Evolutionary conservation across 73 alveolate species (phyloP).

Genomic region (Stentor roeselii): DNA sequence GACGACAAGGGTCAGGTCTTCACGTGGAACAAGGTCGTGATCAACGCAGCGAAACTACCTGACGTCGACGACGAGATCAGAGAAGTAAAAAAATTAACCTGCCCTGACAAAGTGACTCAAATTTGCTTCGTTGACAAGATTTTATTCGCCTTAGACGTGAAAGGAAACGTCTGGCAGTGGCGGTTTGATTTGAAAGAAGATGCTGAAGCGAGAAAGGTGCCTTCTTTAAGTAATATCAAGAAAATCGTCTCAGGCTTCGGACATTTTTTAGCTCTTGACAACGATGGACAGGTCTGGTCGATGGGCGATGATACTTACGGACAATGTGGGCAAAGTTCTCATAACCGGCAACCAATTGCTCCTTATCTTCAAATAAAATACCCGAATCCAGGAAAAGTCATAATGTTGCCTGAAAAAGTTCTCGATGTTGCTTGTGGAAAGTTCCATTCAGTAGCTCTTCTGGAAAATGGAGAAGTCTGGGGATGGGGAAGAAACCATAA

Average conservation of each 20-base stretch:
- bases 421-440: constrained; percentile 63
- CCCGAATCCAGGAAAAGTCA: constrained; percentile 62
- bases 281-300: constrained; percentile 65
- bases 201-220: constrained; percentile 46
- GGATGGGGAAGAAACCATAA: constrained; percentile 85
- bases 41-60: constrained; percentile 27
- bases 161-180: constrained; percentile 68
- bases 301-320: constrained; percentile 93
- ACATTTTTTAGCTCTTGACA: constrained; percentile 69
- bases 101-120: constrained; percentile 37
- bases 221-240: constrained; percentile 38
- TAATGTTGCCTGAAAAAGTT: constrained; percentile 44
- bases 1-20: constrained; percentile 48
- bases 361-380: constrained; percentile 61
- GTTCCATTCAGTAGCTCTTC: constrained; percentile 63
- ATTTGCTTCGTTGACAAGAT: constrained; percentile 51
- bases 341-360: constrained; percentile 58
- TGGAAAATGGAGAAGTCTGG: constrained; percentile 55
- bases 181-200: constrained; percentile 43
- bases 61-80: constrained; percentile 48
- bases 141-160: constrained; percentile 61
- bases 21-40: constrained; percentile 40
- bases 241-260: constrained; percentile 70
- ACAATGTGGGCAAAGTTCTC: constrained; percentile 70
- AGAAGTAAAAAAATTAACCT: background rate